A percentile compares a stretch with the other conserved stretches of the same genome.
phyloP scores from a whole-genome alignment of 2,329 filamentous ascomycete species.

The Ascochyta pisi region DNA sequence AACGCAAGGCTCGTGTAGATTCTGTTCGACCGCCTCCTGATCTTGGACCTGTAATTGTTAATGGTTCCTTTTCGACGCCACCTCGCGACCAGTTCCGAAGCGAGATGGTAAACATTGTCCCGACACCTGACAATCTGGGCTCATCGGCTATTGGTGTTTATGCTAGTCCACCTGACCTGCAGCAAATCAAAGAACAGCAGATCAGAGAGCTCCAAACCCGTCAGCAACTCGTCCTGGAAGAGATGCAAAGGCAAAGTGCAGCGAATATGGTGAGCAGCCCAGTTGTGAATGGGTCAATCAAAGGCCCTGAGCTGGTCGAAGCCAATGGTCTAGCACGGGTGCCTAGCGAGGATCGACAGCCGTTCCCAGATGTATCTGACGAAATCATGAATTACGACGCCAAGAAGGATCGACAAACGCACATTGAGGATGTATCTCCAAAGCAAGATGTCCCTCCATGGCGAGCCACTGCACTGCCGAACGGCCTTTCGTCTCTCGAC shows the following conservation, averaged over 20 bases:
- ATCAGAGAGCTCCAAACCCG: constrained; percentile 39
- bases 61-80: constrained; percentile 48
- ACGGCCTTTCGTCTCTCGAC: constrained; percentile 43
- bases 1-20: constrained; percentile 39
- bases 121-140: constrained; percentile 23
- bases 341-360: constrained; percentile 35
- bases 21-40: constrained; percentile 37
- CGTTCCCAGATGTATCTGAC: constrained; percentile 37
- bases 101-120: constrained; percentile 34
- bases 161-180: constrained; percentile 31
- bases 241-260: constrained; percentile 42
- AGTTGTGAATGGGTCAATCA: constrained; percentile 38
- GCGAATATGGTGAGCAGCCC: constrained; percentile 28
- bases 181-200: constrained; percentile 36
- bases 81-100: constrained; percentile 34
- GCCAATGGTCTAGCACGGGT: constrained; percentile 31
- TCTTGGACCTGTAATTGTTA: constrained; percentile 49
- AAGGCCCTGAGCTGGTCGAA: constrained; percentile 24
- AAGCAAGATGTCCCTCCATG: constrained; percentile 40
- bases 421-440: constrained; percentile 38
- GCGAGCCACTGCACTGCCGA: constrained; percentile 36
- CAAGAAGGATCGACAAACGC: constrained; percentile 32
- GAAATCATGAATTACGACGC: constrained; percentile 38
- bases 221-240: constrained; percentile 41
- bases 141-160: constrained; percentile 31